phyloP scores from a whole-genome alignment of 1,139 yeast genomes.

The Hansenula lynferdii region DNA sequence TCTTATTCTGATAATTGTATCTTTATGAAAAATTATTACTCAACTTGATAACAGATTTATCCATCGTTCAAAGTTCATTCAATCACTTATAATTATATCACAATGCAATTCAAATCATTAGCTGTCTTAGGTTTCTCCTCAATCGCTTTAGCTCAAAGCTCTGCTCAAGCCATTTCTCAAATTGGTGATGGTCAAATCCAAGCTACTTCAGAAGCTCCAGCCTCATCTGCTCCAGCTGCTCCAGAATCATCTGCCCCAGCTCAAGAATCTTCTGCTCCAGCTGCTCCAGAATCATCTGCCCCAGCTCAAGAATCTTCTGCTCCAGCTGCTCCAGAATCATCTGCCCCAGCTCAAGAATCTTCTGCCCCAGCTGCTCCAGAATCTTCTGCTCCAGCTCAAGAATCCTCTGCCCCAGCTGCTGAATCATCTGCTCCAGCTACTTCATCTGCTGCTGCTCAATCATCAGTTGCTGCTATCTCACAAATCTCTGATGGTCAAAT shows the following conservation, averaged over 20 bases:
- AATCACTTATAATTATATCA: not conserved
- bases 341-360: constrained; percentile 4
- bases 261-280: constrained; percentile 5
- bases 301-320: constrained; percentile 9
- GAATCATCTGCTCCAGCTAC: constrained; percentile 14
- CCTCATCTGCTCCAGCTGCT: constrained; percentile 3
- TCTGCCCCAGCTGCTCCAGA: constrained; percentile 20
- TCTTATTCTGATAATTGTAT: no score
- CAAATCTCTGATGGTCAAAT: constrained; percentile 11
- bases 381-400: constrained; percentile 14
- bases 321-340: constrained; percentile 2
- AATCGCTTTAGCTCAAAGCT: constrained; percentile 9
- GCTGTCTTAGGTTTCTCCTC: constrained; percentile 6
- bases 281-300: constrained; percentile 6
- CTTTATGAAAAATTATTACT: no score
- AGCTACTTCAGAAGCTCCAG: constrained; percentile 12
- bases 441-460: constrained; percentile 16
- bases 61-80: not conserved
- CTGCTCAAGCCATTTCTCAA: constrained; percentile 13
- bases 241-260: constrained; percentile 7
- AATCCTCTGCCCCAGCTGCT: constrained; percentile 22
- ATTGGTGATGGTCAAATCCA: constrained; percentile 18
- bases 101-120: constrained; percentile 20
- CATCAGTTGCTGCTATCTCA: constrained; percentile 7
- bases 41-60: no score